Evolutionary conservation across 768 basidiomycete genomes (phyloP).

Genomic region (Collybia sp.): DNA sequence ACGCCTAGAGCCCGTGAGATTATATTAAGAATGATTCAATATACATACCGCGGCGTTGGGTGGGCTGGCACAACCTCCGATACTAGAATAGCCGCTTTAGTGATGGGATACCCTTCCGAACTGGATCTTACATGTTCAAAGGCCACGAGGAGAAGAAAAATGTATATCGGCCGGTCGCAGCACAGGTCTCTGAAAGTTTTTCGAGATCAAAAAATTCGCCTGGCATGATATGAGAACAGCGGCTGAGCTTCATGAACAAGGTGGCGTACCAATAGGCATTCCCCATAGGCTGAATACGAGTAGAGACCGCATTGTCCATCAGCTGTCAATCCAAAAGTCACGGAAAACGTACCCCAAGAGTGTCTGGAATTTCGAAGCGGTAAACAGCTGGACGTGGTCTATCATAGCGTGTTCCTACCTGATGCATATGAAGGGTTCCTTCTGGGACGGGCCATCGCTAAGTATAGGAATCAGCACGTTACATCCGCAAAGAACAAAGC

Average conservation of each 20-base stretch:
- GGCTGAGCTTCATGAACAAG: slow-evolving; percentile 3
- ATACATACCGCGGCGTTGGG: slow-evolving; percentile 58
- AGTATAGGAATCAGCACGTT: slow-evolving; percentile 3
- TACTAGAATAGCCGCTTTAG: slow-evolving; percentile 25
- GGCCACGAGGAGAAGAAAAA: slow-evolving; percentile 81
- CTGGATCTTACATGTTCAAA: slow-evolving; percentile 53
- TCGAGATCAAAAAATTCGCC: slow-evolving; percentile 76
- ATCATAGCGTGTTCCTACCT: slow-evolving; percentile 30
- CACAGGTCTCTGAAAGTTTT: slow-evolving; percentile 50
- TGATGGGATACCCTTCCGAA: neutral
- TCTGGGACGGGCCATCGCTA: slow-evolving; percentile 52
- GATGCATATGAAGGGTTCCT: slow-evolving; percentile 44
- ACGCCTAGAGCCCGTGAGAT: slow-evolving; percentile 15
- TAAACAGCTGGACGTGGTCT: slow-evolving; percentile 1
- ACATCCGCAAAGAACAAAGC: neutral
- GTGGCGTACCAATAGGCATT: slow-evolving; percentile 59
- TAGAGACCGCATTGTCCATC: too few species aligned
- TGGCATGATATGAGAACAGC: slow-evolving; percentile 11
- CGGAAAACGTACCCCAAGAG: slow-evolving; percentile 44
- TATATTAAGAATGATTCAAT: neutral
- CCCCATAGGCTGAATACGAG: slow-evolving; percentile 58
- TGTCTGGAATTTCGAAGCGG: slow-evolving; percentile 32
- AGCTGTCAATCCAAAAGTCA: neutral
- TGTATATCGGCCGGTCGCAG: slow-evolving; percentile 55
- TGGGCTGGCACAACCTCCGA: slow-evolving; percentile 67